A percentile compares a stretch with the other conserved stretches of the same genome.
Evolutionary conservation across 2,329 filamentous ascomycete genomes (phyloP).

Genomic region (Talaromyces rugulosus): DNA sequence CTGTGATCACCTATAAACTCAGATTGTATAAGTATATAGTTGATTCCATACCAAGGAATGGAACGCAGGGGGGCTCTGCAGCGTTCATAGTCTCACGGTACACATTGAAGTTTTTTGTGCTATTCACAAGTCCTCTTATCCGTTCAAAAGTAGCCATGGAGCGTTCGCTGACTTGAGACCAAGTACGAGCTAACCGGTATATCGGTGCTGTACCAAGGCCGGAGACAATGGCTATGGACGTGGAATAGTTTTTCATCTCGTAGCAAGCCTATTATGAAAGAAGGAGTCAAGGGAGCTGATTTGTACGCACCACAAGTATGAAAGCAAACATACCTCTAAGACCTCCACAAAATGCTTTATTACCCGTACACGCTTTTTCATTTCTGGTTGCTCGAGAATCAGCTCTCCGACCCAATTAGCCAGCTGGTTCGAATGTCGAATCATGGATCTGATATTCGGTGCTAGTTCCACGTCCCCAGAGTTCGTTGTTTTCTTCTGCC

Average conservation of each 20-base stretch:
- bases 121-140: constrained; percentile 76
- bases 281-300: too few species aligned
- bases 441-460: constrained; percentile 86
- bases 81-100: neutral
- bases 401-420: constrained; percentile 98
- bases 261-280: constrained; percentile 69
- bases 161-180: constrained; percentile 82
- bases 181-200: constrained; percentile 82
- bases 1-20: constrained; percentile 52
- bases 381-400: constrained; percentile 85
- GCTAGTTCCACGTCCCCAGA: constrained; percentile 66
- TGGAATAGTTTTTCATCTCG: constrained; percentile 86
- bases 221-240: constrained; percentile 89
- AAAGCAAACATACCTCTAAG: constrained; percentile 62
- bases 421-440: constrained; percentile 92
- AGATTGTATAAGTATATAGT: neutral
- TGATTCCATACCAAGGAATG: neutral
- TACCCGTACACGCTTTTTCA: constrained; percentile 86
- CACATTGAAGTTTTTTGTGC: neutral
- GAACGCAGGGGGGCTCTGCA: neutral
- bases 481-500: constrained; percentile 79
- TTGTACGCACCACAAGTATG: too few species aligned
- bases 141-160: constrained; percentile 71
- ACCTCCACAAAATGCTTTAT: constrained; percentile 95
- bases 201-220: constrained; percentile 88